Conservation (phyloP, 805 yeast genomes). For the Ogataea wickerhamii region DNA sequence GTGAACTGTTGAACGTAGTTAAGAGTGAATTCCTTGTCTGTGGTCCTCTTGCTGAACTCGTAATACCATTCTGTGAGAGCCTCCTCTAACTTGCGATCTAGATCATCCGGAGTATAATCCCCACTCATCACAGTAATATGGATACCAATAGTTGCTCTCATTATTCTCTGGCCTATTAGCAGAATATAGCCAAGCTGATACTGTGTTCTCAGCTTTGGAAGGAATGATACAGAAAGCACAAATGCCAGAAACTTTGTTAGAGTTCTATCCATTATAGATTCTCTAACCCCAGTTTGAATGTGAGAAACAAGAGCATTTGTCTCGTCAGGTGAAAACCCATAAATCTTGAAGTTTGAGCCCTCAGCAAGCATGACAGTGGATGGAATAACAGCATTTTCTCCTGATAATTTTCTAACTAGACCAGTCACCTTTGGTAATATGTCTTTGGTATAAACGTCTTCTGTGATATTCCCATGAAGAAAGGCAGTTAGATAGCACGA, state of each 20-base stretch:
- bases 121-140: constrained; percentile 57
- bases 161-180: constrained; percentile 50
- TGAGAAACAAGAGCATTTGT: constrained; percentile 50
- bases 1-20: constrained; percentile 38
- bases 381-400: constrained; percentile 23
- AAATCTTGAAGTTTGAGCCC: constrained; percentile 35
- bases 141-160: constrained; percentile 53
- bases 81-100: constrained; percentile 46
- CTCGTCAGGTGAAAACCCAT: constrained; percentile 44
- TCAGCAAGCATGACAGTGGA: constrained; percentile 37
- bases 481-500: constrained; percentile 38
- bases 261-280: constrained; percentile 32
- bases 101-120: constrained; percentile 35
- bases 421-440: constrained; percentile 11
- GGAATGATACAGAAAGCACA: constrained; percentile 41
- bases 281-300: constrained; percentile 53
- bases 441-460: constrained; percentile 1
- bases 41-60: constrained; percentile 25
- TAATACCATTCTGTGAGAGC: constrained; percentile 42
- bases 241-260: constrained; percentile 46
- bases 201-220: constrained; percentile 48
- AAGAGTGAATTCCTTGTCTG: constrained; percentile 35
- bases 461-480: constrained; percentile 48
- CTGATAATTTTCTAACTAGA: constrained; percentile 13
- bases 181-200: constrained; percentile 63